Percentiles rank a stretch among this genome's conserved stretches.
Conservation (phyloP, 2,329 filamentous ascomycete species). For the Tetracladium maxilliforme region DNA sequence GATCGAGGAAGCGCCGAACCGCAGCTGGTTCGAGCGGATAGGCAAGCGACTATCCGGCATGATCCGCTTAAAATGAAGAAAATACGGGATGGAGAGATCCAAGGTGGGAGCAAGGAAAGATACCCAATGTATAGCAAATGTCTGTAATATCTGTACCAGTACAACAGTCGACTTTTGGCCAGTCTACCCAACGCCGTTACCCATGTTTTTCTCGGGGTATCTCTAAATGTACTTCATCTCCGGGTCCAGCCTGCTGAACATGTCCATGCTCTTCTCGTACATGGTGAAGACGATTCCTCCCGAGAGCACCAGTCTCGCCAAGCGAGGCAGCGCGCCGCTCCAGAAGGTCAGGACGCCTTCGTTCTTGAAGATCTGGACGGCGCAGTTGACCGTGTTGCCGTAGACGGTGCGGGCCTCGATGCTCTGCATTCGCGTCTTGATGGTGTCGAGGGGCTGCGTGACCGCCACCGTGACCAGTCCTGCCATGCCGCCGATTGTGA, state of each 20-base stretch:
- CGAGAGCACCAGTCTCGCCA: conserved; percentile 76
- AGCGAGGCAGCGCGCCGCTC: conserved; percentile 78
- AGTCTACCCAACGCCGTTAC: no score
- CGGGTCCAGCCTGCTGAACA: conserved; percentile 69
- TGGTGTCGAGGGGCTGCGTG: conserved; percentile 67
- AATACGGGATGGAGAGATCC: conserved; percentile 2
- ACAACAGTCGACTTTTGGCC: no score
- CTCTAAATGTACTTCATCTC: conserved; percentile 65
- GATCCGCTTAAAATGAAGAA: conserved; percentile 35
- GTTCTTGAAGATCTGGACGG: conserved; percentile 67
- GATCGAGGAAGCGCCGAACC: conserved; percentile 44
- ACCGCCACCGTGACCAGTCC: conserved; percentile 82
- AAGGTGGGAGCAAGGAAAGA: conserved; percentile 1
- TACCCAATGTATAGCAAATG: conserved; percentile 1
- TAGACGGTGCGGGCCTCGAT: conserved; percentile 71
- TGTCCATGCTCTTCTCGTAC: conserved; percentile 93
- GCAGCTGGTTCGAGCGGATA: conserved; percentile 35
- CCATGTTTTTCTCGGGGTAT: no score
- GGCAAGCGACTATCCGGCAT: conserved; percentile 41
- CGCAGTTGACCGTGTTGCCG: conserved; percentile 78
- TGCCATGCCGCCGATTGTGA: conserved; percentile 77
- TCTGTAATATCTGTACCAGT: no score
- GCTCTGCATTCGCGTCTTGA: conserved; percentile 98
- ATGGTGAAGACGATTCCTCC: conserved; percentile 97
- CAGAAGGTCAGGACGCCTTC: conserved; percentile 86